Evolutionary conservation across 2,329 filamentous ascomycete genomes (phyloP), one percentile per base, ranked within the genome.

Genomic region (Monilinia fructicola): DNA sequence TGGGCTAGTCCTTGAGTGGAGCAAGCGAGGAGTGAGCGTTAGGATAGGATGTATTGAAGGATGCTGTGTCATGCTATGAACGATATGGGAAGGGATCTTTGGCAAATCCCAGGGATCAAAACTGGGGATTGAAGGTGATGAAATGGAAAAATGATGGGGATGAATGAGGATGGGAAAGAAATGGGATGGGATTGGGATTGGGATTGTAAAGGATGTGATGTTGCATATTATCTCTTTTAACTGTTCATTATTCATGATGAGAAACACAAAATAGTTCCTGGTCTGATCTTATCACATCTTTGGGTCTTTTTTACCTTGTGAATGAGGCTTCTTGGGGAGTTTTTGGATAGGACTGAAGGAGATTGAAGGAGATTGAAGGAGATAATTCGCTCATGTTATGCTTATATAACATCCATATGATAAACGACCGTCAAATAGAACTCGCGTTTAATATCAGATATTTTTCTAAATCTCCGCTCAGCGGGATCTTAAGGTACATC

Each of bases 1-100:
- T 99, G 93, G 92, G 87, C 91, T 18, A 76, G 75, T 66, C 75
- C 76, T 68, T 77, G 73, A 76, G 68, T 64, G 42, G 23, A 61
- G 56, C 23, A 64, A 35, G 38, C 23, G 52, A 50, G 14, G 40
- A 65, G 23, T 54, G 54, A 58, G 28, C 18, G n/a, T 48, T 60
- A 60, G 56, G 56, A 60, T 60, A 50, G 18, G 53, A 64, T 56
- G 40, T 38, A 58, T 38, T 48, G 52, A 50, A 38, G 26, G 42
- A 28, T 28, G 23, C 14, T n/a, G 48, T 35, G 55, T 31, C 40
- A 59, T 59, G 56, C 21, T 12, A 48, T 48, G 42, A 60, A 48
- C 35, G 56, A 60, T 60, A 48, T 48, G 21, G 56, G 28, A 60
- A 60, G 42, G 42, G 42, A 11, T 48, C 48, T 60, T 14, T 38